Conservation (phyloP, 768 basidiomycete species). For the Mycena capillaripes region DNA sequence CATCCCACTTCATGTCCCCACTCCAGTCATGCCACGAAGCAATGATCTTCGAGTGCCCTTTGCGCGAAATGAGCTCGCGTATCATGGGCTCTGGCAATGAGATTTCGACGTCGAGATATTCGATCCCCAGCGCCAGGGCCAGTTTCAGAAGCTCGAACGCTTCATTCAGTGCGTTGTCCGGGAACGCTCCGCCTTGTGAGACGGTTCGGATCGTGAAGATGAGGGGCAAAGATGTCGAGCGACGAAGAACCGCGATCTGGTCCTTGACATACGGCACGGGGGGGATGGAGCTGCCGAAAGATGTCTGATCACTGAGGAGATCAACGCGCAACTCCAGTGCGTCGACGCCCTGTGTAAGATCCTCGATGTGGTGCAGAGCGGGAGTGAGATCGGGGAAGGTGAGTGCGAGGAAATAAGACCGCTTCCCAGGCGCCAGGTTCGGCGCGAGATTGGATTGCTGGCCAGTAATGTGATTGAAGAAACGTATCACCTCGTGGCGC, state of each 20-base stretch:
- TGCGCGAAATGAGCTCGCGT: slow-evolving; percentile 68
- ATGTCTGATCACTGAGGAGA: slow-evolving; percentile 71
- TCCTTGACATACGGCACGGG: slow-evolving; percentile 79
- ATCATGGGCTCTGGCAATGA: slow-evolving; percentile 77
- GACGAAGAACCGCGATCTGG: slow-evolving; percentile 86
- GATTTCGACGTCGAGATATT: slow-evolving; percentile 95
- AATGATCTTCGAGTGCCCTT: slow-evolving; percentile 84
- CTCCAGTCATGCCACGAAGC: slow-evolving; percentile 97
- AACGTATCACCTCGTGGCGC: slow-evolving; percentile 78
- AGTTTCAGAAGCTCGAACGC: slow-evolving; percentile 83
- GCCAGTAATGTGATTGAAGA: slow-evolving; percentile 92
- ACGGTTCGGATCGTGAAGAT: slow-evolving; percentile 92
- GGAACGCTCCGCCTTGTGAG: slow-evolving; percentile 93
- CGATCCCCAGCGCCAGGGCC: slow-evolving; percentile 86
- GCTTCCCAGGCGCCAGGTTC: slow-evolving; percentile 64
- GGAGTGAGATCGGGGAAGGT: slow-evolving; percentile 91
- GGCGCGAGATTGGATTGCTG: slow-evolving; percentile 72
- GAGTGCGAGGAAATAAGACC: slow-evolving; percentile 94
- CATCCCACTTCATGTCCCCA: slow-evolving; percentile 87
- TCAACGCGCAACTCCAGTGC: slow-evolving; percentile 97
- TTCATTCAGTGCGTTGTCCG: slow-evolving; percentile 79
- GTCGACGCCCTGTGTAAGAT: slow-evolving; percentile 87
- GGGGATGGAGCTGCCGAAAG: slow-evolving; percentile 71
- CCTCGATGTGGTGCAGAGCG: slow-evolving; percentile 76
- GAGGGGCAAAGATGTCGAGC: slow-evolving; percentile 84